Evolutionary conservation across 208 protist genomes (phyloP).

Genomic region (Leishmania mexicana): DNA sequence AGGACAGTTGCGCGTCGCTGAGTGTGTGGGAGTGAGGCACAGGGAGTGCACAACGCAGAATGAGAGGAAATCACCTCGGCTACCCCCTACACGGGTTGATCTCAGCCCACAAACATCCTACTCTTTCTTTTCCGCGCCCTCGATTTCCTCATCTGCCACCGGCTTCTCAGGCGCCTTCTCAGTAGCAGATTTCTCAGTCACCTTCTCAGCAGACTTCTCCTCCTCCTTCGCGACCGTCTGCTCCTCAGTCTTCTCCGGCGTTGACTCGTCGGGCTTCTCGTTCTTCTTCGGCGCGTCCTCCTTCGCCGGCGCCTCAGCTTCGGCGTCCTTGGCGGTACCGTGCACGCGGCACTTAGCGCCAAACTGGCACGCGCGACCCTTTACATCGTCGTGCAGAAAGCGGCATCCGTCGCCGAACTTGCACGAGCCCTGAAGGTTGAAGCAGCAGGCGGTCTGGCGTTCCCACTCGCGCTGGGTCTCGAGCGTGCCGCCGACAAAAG

Average conservation of each 20-base stretch:
- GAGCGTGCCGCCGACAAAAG: conserved; percentile 81
- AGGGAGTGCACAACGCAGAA: not conserved
- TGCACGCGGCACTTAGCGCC: conserved; percentile 71
- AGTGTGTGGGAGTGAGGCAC: not conserved
- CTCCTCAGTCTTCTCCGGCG: not conserved
- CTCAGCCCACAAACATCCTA: no score
- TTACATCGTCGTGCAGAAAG: conserved; percentile 77
- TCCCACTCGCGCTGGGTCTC: conserved; percentile 82
- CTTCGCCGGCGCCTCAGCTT: conserved; percentile 15
- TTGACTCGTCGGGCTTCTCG: conserved; percentile 4
- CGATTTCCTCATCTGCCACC: not conserved
- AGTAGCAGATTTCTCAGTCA: not conserved
- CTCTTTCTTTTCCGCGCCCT: not conserved
- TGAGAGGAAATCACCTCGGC: not conserved
- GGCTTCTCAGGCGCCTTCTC: not conserved
- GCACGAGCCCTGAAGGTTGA: conserved; percentile 80
- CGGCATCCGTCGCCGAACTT: conserved; percentile 80
- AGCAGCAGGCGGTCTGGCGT: conserved; percentile 79
- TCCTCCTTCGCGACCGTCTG: not conserved
- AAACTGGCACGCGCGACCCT: conserved; percentile 65
- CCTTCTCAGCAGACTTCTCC: not conserved
- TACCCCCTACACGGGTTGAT: not conserved
- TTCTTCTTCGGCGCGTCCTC: conserved; percentile 7
- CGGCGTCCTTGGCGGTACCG: conserved; percentile 19
- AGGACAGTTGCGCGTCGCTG: not conserved